Evolutionary conservation across 2,329 filamentous ascomycete genomes (phyloP).

Genomic region (Macroventuria anomochaeta): DNA sequence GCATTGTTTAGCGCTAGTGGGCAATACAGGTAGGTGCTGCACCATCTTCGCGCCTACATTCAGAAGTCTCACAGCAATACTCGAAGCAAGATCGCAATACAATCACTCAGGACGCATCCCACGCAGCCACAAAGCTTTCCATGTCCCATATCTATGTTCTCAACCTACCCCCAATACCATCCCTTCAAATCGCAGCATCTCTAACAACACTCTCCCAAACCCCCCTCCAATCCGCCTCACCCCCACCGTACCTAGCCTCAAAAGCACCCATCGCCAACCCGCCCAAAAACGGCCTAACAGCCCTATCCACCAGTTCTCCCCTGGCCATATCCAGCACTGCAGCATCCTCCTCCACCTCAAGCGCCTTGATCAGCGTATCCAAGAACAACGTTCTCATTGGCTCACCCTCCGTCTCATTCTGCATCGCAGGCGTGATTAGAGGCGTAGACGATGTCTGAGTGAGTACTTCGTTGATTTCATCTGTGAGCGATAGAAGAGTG

Average conservation of each 20-base stretch:
- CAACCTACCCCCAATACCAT: no score
- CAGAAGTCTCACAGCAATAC: no score
- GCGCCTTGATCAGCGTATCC: constrained; percentile 47
- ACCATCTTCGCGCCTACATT: not conserved
- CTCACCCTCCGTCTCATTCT: constrained; percentile 13
- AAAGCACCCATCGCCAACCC: constrained; percentile 93
- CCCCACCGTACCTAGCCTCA: constrained; percentile 90
- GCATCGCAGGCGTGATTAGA: not conserved
- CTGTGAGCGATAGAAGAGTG: constrained; percentile 76
- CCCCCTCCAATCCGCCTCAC: constrained; percentile 46
- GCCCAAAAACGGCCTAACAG: constrained; percentile 86
- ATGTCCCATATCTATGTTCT: no score
- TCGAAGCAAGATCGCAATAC: not conserved
- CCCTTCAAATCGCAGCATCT: constrained; percentile 26
- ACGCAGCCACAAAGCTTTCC: no score
- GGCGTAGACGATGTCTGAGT: constrained; percentile 27
- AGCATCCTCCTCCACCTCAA: constrained; percentile 44
- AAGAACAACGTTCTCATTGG: constrained; percentile 51
- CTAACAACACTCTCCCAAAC: constrained; percentile 43
- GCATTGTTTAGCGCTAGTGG: not conserved
- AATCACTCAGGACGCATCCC: no score
- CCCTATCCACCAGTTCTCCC: constrained; percentile 72
- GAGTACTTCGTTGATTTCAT: constrained; percentile 82
- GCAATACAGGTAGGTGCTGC: not conserved
- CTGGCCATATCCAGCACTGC: constrained; percentile 61